A percentile compares a stretch with the other conserved stretches of the same genome.
Conservation (phyloP, 441 rosid species). For the Populus trichocarpa region DNA sequence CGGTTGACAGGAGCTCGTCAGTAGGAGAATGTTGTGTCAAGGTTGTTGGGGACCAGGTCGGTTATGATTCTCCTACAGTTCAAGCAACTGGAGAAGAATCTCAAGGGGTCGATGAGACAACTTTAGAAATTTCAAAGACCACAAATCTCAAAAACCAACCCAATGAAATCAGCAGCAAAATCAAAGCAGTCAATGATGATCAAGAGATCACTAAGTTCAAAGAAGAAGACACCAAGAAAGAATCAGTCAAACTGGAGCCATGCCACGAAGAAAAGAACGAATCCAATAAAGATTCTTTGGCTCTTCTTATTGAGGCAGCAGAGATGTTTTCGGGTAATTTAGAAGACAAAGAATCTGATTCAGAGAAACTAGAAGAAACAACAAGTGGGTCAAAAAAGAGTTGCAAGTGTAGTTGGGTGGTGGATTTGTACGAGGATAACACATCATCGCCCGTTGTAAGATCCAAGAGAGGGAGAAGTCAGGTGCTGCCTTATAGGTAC, state of each 20-base stretch:
- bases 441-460: conserved; percentile 3
- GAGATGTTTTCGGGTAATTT: not conserved
- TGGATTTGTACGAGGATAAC: not conserved
- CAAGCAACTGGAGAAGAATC: not conserved
- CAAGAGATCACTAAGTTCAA: not conserved
- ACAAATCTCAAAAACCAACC: not conserved
- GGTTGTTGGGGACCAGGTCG: not conserved
- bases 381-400: not conserved
- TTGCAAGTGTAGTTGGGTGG: conserved; percentile 1
- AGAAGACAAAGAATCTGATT: not conserved
- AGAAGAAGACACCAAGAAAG: not conserved
- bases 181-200: not conserved
- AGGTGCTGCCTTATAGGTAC: conserved; percentile 16
- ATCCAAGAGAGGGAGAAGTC: conserved; percentile 15
- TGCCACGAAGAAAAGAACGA: not conserved
- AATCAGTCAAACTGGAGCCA: not conserved
- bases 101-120: not conserved
- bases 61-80: not conserved
- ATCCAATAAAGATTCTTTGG: not conserved
- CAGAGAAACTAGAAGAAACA: not conserved
- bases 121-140: not conserved
- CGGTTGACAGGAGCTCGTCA: conserved; percentile 2
- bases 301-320: conserved; percentile 16
- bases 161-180: not conserved
- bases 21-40: conserved; percentile 9